Percentiles rank a stretch among this genome's conserved stretches.
These are phyloP conservation scores for Trichosporon sp. DNA, from an alignment of 1,284 basidiomycete species.

Conservation along the genomic window DNA sequence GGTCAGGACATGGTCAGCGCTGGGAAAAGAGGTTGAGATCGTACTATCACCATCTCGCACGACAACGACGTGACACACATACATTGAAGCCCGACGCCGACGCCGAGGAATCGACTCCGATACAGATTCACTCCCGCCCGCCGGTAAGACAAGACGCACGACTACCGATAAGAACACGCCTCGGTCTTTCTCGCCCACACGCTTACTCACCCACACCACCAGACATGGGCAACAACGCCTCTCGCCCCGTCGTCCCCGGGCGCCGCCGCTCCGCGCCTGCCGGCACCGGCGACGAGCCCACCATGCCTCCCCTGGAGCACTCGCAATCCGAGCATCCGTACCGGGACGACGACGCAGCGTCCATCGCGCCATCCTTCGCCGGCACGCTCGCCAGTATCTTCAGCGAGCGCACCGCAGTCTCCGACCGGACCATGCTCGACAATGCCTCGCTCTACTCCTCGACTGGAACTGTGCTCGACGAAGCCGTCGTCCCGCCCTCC, in stretches of 20 bases:
- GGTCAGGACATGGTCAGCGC: too few relatives aligned
- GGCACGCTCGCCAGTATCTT: not conserved
- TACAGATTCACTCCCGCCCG: too few relatives aligned
- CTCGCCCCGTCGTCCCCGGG: not conserved
- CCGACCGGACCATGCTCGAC: not conserved
- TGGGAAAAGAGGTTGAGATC: not conserved
- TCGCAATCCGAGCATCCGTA: not conserved
- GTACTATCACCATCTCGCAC: not conserved
- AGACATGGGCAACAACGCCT: slow-evolving; percentile 5
- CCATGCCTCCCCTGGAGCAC: not conserved
- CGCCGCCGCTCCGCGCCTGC: not conserved
- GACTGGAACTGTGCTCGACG: slow-evolving; percentile 9
- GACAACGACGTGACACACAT: not conserved
- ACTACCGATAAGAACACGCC: not conserved
- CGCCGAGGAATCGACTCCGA: not conserved
- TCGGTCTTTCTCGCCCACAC: not conserved
- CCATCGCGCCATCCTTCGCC: slow-evolving; percentile 3
- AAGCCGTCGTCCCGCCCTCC: not conserved
- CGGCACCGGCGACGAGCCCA: not conserved
- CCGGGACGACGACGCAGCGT: slow-evolving; percentile 5
- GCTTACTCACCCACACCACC: not conserved
- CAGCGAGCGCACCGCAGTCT: not conserved
- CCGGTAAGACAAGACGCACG: too few relatives aligned
- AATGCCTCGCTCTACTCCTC: slow-evolving; percentile 6
- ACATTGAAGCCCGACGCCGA: not conserved